These are phyloP conservation scores for Alternaria sp. DNA, from an alignment of 2,329 filamentous ascomycete genomes.

Conservation along the genomic window DNA sequence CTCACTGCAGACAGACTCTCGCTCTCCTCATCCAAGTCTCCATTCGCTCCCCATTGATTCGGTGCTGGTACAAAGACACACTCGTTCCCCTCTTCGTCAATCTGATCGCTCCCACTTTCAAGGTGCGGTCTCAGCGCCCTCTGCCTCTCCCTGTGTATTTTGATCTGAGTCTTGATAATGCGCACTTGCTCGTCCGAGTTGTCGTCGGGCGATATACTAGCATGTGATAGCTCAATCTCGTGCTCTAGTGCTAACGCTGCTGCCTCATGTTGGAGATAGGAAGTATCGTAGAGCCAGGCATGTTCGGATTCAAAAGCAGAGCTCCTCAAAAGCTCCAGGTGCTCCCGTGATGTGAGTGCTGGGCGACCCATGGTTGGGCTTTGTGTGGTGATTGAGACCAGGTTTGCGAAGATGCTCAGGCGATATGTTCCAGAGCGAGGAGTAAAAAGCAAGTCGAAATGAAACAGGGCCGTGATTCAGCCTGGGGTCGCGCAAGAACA, in stretches of 20 bases:
- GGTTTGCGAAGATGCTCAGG: background rate
- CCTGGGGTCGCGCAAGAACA: conserved; percentile 6
- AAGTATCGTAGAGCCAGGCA: conserved; percentile 50
- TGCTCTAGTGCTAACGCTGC: conserved; percentile 47
- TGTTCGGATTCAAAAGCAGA: conserved; percentile 51
- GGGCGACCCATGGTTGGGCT: conserved; percentile 38
- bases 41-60: conserved; percentile 51
- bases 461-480: conserved; percentile 12
- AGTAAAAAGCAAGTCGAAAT: conserved; percentile 7
- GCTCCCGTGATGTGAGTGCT: conserved; percentile 38
- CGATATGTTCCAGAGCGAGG: conserved; percentile 8
- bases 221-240: conserved; percentile 44
- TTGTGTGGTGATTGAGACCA: conserved; percentile 8
- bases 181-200: conserved; percentile 49
- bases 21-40: conserved; percentile 50
- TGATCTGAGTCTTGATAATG: conserved; percentile 48
- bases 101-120: conserved; percentile 48
- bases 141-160: conserved; percentile 48
- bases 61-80: conserved; percentile 50
- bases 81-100: conserved; percentile 49
- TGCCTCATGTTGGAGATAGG: conserved; percentile 48
- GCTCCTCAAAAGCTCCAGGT: conserved; percentile 48
- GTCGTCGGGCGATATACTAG: conserved; percentile 49
- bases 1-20: conserved; percentile 49
- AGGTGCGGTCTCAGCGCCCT: conserved; percentile 47